Conservation (phyloP, 805 yeast species). For the Saturnispora sanitii region DNA sequence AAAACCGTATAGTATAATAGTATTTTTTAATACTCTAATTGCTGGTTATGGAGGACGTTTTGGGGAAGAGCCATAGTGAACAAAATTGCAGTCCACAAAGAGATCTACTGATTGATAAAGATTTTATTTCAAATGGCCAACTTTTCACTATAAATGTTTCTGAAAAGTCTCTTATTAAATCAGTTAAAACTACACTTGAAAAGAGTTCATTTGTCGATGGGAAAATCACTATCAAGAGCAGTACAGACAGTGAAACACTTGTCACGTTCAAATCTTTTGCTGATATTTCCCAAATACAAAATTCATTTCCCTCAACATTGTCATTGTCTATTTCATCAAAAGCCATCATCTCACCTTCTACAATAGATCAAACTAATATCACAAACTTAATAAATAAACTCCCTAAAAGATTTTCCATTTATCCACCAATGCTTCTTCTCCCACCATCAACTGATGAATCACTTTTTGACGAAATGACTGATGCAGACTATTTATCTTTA, state of each 20-base stretch:
- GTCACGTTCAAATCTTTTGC: no score
- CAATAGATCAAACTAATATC: background rate
- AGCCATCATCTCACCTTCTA: background rate
- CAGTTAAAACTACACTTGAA: slow-evolving; percentile 6
- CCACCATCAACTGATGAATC: slow-evolving; percentile 38
- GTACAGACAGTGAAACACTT: no score
- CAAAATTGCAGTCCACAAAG: no score
- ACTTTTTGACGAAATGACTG: slow-evolving; percentile 5
- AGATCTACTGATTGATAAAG: no score
- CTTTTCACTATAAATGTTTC: background rate
- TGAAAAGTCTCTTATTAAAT: background rate
- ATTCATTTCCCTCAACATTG: no score
- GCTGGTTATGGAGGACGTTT: no score
- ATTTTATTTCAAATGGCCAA: background rate
- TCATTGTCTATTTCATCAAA: no score
- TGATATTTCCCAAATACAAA: background rate
- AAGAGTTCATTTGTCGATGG: background rate
- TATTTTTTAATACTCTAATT: no score
- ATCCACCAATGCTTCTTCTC: slow-evolving; percentile 58
- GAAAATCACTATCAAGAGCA: background rate
- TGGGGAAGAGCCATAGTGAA: background rate
- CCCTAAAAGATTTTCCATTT: slow-evolving; percentile 52
- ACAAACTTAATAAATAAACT: background rate
- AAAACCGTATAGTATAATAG: no score
- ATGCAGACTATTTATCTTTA: background rate